Base-by-base conservation (phyloP, 148 eudicot species). In the Mesembryanthemum crystallinum region DNA sequence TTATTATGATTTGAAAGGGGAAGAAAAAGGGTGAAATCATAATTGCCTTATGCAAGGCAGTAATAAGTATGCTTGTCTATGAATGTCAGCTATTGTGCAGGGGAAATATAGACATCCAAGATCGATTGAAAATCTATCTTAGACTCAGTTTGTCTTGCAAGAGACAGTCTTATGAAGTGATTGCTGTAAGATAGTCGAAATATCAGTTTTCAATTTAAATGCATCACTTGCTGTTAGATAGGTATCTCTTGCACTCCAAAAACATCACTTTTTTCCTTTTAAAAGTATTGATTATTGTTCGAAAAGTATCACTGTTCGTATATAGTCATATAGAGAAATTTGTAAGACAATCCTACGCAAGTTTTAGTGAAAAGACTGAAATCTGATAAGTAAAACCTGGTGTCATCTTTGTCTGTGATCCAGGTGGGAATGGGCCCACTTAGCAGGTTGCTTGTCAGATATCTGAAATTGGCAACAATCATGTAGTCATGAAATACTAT, bases 361-460 rank as follows among this genome's bases (percentile, higher is more conserved):
- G 49, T 45, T 8, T 45, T 45, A 11, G 49, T 45, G 17, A 8
- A 9, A 29, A 47, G 52, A 5, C 8, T 21, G 11, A 63, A 78
- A 66, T 51, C 5, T 24, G 28, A 21, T n/a, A 67, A 58, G 28
- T 7, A 30, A 39, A 54, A 76, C 78, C 80, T 78, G 68, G 39
- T 59, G 42, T 52, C 60, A 64, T 33, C 51, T 78, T 66, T 66
- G 64, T 18, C 60, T 69, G 25, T 69, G 76, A 89, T 76, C 93
- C 93, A 89, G 1, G 37, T 72, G 69, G 85, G 89, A 74, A 89
- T 79, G 1, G 73, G 79, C 59, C 93, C 91, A 66, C 76, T 75
- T 45, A 88, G 86, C 42, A 64, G 69, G 82, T 89, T 89, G 76
- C 81, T 82, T 67, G 89, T 81, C 65, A 89, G 66, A 73, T 80